Base-by-base conservation (phyloP, 2,329 filamentous ascomycete species). In the Drechslerella coelobrocha region DNA sequence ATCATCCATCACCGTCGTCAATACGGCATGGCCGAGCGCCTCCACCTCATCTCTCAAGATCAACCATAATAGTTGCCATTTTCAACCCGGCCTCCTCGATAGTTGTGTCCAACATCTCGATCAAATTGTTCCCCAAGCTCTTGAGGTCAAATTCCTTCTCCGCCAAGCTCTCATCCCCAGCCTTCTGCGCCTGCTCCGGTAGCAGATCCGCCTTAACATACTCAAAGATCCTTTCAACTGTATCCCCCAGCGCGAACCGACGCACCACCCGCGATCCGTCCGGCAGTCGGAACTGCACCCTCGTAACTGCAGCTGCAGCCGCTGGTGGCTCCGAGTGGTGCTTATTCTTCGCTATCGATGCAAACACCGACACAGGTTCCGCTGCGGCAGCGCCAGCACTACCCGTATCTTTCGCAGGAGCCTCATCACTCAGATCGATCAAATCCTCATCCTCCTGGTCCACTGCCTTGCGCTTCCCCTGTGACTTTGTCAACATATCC, bases 31-130 rank as follows among this genome's bases (percentile, higher is more conserved):
- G n/a, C n/a, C n/a, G n/a, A n/a, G n/a, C n/a, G n/a, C n/a, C n/a
- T n/a, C n/a, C 17, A 47, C 6, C 41, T 69, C 85, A 83, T 78
- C 90, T 88, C 63, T 90, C 79, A 77, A 92, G 95, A 79, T 97
- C 94, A 74, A 99, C 88, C 91, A 97, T 97, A 6, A 99, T 89
- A 0, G 92, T 96, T 2, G 89, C 92, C 77, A 95, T 93, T 82
- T 94, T 96, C 75, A 99, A 79, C 0, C 92, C 91, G 0, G 89
- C 91, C 76, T 91, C 88, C 74, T 86, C 86, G 69, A 99, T 89
- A 0, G 87, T 90, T 73, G 84, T 81, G 51, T 92, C 88, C 52
- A 97, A 81, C 60, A 83, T 81, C 17, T 89, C 87, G 43, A 97
- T 89, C 68, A 99, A 80, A 76, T 99, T 94, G 77, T 88, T 89